phyloP scores from a whole-genome alignment of 2,329 filamentous ascomycete genomes.

The Dendrostoma leiphaemia region DNA sequence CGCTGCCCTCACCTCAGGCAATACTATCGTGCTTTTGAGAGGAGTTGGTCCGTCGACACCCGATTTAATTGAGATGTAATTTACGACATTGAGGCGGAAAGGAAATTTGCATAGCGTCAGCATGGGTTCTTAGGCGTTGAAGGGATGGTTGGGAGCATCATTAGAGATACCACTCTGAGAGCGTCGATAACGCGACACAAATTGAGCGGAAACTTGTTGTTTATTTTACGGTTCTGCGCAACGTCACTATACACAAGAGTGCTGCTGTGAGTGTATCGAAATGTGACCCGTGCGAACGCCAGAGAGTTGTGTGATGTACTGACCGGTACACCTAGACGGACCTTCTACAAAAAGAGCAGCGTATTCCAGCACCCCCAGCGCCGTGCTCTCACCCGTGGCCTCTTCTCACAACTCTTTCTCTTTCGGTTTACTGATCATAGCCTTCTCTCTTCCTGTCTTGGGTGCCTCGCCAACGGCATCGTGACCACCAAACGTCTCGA shows the following conservation, averaged over 20 bases:
- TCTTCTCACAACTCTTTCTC: conserved; percentile 42
- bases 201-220: not conserved
- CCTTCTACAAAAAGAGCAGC: conserved; percentile 1
- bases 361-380: conserved; percentile 1
- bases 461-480: conserved; percentile 55
- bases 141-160: not conserved
- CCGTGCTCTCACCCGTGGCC: not conserved
- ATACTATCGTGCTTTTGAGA: conserved; percentile 84
- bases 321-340: not conserved
- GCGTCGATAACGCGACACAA: not conserved
- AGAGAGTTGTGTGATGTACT: not conserved
- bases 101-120: conserved; percentile 8
- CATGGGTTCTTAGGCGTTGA: conserved; percentile 6
- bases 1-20: conserved; percentile 69
- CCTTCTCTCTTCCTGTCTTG: conserved; percentile 49
- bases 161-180: not conserved
- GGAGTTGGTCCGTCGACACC: conserved; percentile 75
- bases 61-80: conserved; percentile 62
- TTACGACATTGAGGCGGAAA: not conserved
- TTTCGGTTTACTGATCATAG: conserved; percentile 40
- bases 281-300: not conserved
- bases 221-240: not conserved
- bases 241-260: not conserved
- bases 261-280: not conserved
- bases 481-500: conserved; percentile 68